Base-by-base conservation (phyloP, 345 rosid genomes). In the Lenwebbia sp. region DNA sequence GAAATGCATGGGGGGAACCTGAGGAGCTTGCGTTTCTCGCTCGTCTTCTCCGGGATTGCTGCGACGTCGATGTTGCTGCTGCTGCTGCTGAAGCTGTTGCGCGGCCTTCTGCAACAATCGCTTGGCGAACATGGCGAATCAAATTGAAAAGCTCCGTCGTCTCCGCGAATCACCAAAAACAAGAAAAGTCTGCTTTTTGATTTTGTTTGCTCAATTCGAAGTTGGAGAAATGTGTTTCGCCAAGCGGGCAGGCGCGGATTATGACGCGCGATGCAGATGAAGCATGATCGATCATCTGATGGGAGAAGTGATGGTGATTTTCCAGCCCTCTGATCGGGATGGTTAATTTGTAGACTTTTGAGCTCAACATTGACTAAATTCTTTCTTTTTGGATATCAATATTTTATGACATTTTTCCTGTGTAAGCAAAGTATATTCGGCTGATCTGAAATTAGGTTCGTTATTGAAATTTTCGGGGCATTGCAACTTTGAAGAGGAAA, bases 71-170 rank as follows among this genome's bases (percentile, higher is more conserved):
- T 54, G 84, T 14, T 83, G 84, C 25, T 82, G 78, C 44, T 82
- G 87, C 55, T 86, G 58, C 60, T 83, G 88, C 21, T 52, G 87
- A 19, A 82, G 87, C 84, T 86, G 87, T 13, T 86, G 70, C 53
- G 88, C 53, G 40, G 83, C 88, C 85, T 86, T 86, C 82, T 83
- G 85, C 85, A 86, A 47, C 53, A 86, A 70, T 14, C 82, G 82
- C 54, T 86, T 86, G 26, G 87, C 81, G 78, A 86, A 86, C 88
- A 83, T 86, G 85, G 62, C 83, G 70, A 26, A 26, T 37, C 47
- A 4, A 30, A 22, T 65, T 10, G 76, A 19, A 23, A 44, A 37
- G 81, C 81, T 70, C 81, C 81, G 23, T 21, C 13, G 81, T 70
- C 41, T 22, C 81, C 8, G 81, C 26, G 26, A 37, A 70, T 70